These are phyloP conservation scores for Eucommia ulmoides DNA, from an alignment of 257 asterid species.

Conservation along the genomic window DNA sequence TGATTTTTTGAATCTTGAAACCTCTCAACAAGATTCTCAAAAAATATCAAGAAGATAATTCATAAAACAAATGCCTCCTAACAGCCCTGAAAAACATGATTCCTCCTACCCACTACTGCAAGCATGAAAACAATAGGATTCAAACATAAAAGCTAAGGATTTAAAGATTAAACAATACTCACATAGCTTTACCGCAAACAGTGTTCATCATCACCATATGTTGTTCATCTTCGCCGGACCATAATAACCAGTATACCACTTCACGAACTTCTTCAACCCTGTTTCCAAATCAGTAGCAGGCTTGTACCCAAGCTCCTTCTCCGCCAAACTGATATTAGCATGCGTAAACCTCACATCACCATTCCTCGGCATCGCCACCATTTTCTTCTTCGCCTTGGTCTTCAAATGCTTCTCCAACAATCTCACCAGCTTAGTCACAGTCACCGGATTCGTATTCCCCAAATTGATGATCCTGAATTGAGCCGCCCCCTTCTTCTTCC, in stretches of 20 bases:
- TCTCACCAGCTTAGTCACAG: background rate
- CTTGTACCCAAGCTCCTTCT: conserved; percentile 2
- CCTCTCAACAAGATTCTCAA: too few relatives aligned
- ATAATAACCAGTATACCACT: background rate
- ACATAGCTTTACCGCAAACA: background rate
- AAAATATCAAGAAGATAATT: background rate
- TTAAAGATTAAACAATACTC: background rate
- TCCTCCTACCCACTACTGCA: background rate
- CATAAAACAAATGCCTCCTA: background rate
- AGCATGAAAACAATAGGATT: background rate
- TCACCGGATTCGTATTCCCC: conserved; percentile 2
- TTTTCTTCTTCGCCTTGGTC: background rate
- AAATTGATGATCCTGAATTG: background rate
- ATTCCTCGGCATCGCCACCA: background rate
- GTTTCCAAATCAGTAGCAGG: background rate
- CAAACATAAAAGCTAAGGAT: background rate
- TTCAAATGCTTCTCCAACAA: background rate
- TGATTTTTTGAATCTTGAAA: too few relatives aligned
- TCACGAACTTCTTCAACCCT: background rate
- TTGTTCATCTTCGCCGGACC: background rate
- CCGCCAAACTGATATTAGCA: conserved; percentile 1
- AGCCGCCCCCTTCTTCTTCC: background rate
- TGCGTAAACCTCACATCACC: conserved; percentile 1
- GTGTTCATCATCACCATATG: background rate
- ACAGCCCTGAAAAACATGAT: background rate